Conservation (phyloP, 176 grass and related monocot species). For the Aegilops umbellulata region DNA sequence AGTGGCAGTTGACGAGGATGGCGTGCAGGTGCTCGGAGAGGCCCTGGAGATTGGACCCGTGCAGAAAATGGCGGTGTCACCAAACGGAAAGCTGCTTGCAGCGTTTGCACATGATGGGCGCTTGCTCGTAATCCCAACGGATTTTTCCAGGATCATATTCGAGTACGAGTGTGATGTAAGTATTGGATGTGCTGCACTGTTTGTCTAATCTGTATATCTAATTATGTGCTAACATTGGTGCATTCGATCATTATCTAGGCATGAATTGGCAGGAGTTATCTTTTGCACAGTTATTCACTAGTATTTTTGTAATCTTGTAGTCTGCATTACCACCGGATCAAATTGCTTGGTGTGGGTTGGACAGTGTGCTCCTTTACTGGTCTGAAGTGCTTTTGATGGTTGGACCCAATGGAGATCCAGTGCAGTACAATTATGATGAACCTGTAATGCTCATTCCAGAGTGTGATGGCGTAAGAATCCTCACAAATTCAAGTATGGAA, state of each 20-base stretch:
- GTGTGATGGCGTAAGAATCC: conserved; percentile 94
- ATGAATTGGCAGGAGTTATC: neutral
- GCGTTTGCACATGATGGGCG: conserved; percentile 82
- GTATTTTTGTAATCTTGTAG: conserved; percentile 34
- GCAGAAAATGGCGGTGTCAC: conserved; percentile 92
- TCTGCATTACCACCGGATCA: conserved; percentile 94
- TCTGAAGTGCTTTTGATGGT: conserved; percentile 84
- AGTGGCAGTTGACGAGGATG: conserved; percentile 68
- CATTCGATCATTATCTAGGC: neutral
- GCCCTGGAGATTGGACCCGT: conserved; percentile 77
- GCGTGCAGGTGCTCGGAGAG: conserved; percentile 66
- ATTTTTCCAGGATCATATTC: conserved; percentile 90
- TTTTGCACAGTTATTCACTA: conserved; percentile 1
- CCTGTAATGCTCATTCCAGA: conserved; percentile 90
- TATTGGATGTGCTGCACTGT: neutral
- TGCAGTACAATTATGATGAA: conserved; percentile 87
- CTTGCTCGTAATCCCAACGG: conserved; percentile 76
- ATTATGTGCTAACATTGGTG: neutral
- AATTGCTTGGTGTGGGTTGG: conserved; percentile 93
- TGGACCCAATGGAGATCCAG: conserved; percentile 83
- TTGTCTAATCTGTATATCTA: conserved; percentile 2
- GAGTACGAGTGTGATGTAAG: conserved; percentile 96
- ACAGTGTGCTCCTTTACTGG: conserved; percentile 96
- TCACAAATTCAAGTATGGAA: conserved; percentile 98
- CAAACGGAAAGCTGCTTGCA: conserved; percentile 87